Conservation (phyloP, 1,284 basidiomycete genomes). For the Tausonia pullulans region DNA sequence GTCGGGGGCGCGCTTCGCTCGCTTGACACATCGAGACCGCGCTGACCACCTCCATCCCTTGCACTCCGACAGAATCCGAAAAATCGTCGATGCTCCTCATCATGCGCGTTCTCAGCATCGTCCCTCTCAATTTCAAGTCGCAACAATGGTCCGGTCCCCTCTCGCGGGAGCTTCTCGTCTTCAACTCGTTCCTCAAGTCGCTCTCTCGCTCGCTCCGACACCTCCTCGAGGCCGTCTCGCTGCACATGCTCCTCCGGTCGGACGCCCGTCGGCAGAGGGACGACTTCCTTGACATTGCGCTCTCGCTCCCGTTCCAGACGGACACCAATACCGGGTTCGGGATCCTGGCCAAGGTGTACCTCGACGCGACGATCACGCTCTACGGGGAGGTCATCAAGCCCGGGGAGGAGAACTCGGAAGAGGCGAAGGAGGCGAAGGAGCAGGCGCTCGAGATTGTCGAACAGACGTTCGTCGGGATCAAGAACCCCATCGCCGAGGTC, state of each 20-base stretch:
- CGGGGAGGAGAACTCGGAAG: constrained; percentile 51
- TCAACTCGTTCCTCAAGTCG: constrained; percentile 92
- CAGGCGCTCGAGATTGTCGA: constrained; percentile 85
- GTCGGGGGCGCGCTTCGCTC: constrained; percentile 21
- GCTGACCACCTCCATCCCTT: constrained; percentile 18
- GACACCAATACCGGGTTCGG: constrained; percentile 98
- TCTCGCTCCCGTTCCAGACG: constrained; percentile 49
- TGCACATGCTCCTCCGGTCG: constrained; percentile 81
- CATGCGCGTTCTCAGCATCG: constrained; percentile 88
- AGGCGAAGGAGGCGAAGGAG: constrained; percentile 70
- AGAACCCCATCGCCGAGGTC: constrained; percentile 72
- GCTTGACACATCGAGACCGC: constrained; percentile 24
- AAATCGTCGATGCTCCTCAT: constrained; percentile 85
- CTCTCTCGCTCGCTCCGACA: constrained; percentile 80
- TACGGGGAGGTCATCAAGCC: constrained; percentile 50
- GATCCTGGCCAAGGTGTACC: constrained; percentile 88
- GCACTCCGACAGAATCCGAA: constrained; percentile 56
- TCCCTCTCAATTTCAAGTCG: constrained; percentile 76
- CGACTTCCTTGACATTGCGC: constrained; percentile 81
- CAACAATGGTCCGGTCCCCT: constrained; percentile 88
- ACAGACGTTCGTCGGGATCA: constrained; percentile 83
- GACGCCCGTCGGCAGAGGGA: constrained; percentile 78
- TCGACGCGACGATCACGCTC: constrained; percentile 65
- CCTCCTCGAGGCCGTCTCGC: constrained; percentile 76
- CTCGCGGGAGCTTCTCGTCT: constrained; percentile 89